Base-by-base conservation (phyloP, 768 basidiomycete genomes). In the Boletus bicolor region DNA sequence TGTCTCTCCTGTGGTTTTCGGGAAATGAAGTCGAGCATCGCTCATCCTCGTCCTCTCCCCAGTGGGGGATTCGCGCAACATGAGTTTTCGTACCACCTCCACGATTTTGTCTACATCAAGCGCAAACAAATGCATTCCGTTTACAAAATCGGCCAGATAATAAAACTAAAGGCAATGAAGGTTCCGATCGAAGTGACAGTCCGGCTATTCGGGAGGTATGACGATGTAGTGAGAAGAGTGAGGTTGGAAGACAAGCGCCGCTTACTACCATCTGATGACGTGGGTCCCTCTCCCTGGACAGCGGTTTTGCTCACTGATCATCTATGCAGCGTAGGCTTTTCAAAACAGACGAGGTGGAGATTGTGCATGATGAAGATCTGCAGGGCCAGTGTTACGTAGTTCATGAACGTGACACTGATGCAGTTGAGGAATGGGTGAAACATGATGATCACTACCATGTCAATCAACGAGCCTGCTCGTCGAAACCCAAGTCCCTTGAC, bases 91-190 rank as follows among this genome's bases (percentile, higher is more conserved):
- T 90, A 83, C 64, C 89, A 89, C 61, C 51, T 72, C 9, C 48
- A 77, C 44, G 89, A 89, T 57, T 88, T 82, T 56, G 76, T 87
- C 10, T 89, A 87, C 63, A 50, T 87, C 38, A 76, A 73, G 39
- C 70, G 72, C 15, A 56, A 68, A 36, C 53, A 62, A 14, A 59
- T 60, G 11, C 59, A 72, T 11, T 53, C 64, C 15, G 62, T 54
- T 26, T 75, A 85, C 42, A 65, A 73, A 6, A 81, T 90, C 50
- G 86, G 77, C 0, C 86, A 87, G 59, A 80, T 91, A 38, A 57
- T 73, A 15, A 64, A 69, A 5, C 65, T 87, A 19, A 58, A 60
- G 41, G 57, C 61, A n/a, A 65, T 64, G 28, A 61, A 54, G 7
- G 42, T 56, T 26, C 61, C 66, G 14, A 54, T 57, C 9, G 65